Conservation (phyloP, 164 flowering plant species). For the Nelumbo lutea region DNA sequence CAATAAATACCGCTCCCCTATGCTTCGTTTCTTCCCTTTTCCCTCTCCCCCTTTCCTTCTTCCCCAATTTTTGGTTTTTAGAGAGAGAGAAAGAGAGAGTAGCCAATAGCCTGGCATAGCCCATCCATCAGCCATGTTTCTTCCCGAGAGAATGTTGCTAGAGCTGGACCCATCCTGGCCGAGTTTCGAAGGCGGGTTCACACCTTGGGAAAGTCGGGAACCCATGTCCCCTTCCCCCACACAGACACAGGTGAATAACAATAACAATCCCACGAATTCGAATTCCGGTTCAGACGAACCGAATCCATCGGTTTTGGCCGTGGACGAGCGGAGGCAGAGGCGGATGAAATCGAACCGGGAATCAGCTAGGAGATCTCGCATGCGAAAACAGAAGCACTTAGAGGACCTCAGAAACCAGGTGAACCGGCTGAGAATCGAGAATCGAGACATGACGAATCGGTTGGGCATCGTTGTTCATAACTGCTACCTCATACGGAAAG, state of each 20-base stretch:
- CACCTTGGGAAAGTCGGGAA: slow-evolving; percentile 44
- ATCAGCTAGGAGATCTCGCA: slow-evolving; percentile 80
- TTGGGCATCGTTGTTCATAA: slow-evolving; percentile 33
- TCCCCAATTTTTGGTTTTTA: neutral
- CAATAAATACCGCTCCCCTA: slow-evolving; percentile 49
- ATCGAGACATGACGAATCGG: slow-evolving; percentile 51
- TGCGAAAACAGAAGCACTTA: slow-evolving; percentile 71
- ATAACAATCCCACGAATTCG: slow-evolving; percentile 9
- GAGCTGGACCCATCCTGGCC: slow-evolving; percentile 15
- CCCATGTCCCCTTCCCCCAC: slow-evolving; percentile 1
- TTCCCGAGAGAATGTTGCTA: slow-evolving; percentile 21
- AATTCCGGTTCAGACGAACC: slow-evolving; percentile 34
- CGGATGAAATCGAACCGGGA: slow-evolving; percentile 88
- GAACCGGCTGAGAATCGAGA: slow-evolving; percentile 50
- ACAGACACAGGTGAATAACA: neutral
- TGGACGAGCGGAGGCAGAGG: slow-evolving; percentile 56
- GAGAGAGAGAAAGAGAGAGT: too few species aligned
- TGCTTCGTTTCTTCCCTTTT: slow-evolving; percentile 66
- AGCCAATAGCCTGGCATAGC: too few species aligned
- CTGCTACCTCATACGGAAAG: slow-evolving; percentile 25
- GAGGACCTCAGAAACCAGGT: slow-evolving; percentile 61
- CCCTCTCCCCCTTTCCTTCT: slow-evolving; percentile 22
- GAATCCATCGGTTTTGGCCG: slow-evolving; percentile 5
- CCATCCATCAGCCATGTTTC: slow-evolving; percentile 27
- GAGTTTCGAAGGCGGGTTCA: slow-evolving; percentile 31